Evolutionary conservation across 1,284 basidiomycete genomes (phyloP).

Genomic region (Leccinum pachyderme): DNA sequence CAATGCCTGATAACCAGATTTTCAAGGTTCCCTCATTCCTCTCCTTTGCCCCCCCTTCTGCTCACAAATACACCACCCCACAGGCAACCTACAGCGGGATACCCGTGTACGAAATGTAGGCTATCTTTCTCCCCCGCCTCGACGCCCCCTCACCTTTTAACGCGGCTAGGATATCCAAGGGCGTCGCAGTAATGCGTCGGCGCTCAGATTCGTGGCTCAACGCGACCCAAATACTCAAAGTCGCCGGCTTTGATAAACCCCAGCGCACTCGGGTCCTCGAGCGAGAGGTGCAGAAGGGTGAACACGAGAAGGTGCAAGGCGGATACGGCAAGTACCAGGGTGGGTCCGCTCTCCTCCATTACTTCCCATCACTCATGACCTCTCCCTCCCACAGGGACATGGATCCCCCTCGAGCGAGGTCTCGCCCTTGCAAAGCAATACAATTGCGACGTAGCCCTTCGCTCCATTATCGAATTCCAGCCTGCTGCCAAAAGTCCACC

Average conservation of each 20-base stretch:
- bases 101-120: slow-evolving; percentile 84
- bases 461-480: slow-evolving; percentile 94
- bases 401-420: slow-evolving; percentile 96
- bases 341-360: slow-evolving; percentile 37
- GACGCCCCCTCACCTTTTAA: slow-evolving; percentile 35
- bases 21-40: slow-evolving; percentile 62
- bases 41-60: slow-evolving; percentile 7
- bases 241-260: slow-evolving; percentile 99
- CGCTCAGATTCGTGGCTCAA: slow-evolving; percentile 97
- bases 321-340: slow-evolving; percentile 99
- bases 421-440: slow-evolving; percentile 89
- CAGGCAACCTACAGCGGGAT: slow-evolving; percentile 88
- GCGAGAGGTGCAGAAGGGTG: slow-evolving; percentile 97
- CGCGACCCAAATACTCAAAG: slow-evolving; percentile 99
- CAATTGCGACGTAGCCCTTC: slow-evolving; percentile 85
- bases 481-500: slow-evolving; percentile 93
- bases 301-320: slow-evolving; percentile 99
- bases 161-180: slow-evolving; percentile 83
- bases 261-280: slow-evolving; percentile 97
- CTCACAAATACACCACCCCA: slow-evolving; percentile 14
- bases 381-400: slow-evolving; percentile 72
- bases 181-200: slow-evolving; percentile 96
- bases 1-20: slow-evolving; percentile 76
- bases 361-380: background rate
- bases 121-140: slow-evolving; percentile 34